phyloP scores from a whole-genome alignment of 129 eudicot species.

The Scalesia atractyloides region DNA sequence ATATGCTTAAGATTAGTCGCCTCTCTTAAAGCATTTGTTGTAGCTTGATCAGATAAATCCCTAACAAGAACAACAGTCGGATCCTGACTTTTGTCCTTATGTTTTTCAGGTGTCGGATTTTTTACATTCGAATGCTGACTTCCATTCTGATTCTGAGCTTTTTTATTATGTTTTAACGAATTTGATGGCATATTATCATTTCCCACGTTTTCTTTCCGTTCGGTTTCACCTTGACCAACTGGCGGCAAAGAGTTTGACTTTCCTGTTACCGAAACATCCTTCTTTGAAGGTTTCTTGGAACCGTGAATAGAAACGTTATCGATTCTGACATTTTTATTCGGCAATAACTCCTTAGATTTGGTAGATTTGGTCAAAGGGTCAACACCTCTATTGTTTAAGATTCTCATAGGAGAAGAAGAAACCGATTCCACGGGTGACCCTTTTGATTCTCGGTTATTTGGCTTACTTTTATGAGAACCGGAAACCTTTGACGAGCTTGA shows the following conservation, averaged over 20 bases:
- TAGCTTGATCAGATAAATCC: conserved; percentile 83
- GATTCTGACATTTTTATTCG: conserved; percentile 25
- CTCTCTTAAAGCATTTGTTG: conserved; percentile 76
- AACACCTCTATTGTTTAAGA: conserved; percentile 29
- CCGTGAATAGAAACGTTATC: conserved; percentile 39
- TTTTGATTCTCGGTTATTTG: conserved; percentile 51
- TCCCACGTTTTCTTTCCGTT: conserved; percentile 43
- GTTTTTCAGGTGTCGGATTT: conserved; percentile 44
- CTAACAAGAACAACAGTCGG: conserved; percentile 68
- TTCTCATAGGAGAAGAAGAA: conserved; percentile 86
- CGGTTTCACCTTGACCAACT: conserved; percentile 49
- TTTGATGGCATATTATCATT: conserved; percentile 28
- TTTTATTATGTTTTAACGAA: conserved; percentile 47
- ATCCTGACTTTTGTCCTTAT: conserved; percentile 52
- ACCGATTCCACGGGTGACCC: conserved; percentile 94
- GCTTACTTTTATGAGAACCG: conserved; percentile 73
- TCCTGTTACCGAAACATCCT: conserved; percentile 49
- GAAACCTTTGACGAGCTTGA: conserved; percentile 98
- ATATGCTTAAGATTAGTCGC: conserved; percentile 89
- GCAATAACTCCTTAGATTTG: conserved; percentile 39
- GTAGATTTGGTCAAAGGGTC: conserved; percentile 38
- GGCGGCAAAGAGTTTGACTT: conserved; percentile 70
- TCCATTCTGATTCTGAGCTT: conserved; percentile 49
- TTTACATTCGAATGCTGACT: conserved; percentile 36
- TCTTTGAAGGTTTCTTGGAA: conserved; percentile 49